phyloP scores from a whole-genome alignment of 2,329 filamentous ascomycete species.

The Fusarium sororula region DNA sequence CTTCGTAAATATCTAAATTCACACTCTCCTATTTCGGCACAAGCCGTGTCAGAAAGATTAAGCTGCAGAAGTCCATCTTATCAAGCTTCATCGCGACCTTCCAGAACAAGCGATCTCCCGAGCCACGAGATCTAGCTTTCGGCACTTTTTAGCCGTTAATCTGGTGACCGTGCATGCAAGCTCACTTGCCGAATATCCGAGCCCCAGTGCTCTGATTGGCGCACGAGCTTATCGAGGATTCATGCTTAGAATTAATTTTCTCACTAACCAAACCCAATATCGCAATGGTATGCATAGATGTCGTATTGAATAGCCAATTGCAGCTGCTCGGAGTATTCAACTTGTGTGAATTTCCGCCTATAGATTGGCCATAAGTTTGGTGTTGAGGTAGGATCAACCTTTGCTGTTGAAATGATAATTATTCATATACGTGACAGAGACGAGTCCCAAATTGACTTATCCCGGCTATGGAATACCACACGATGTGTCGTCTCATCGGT shows the following conservation, averaged over 20 bases:
- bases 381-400: no score
- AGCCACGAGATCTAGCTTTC: background rate
- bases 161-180: background rate
- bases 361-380: no score
- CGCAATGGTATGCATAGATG: background rate
- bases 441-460: no score
- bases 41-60: rapidly evolving
- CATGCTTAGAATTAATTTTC: background rate
- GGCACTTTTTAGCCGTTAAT: slow-evolving; percentile 11
- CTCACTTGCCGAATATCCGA: background rate
- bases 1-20: rapidly evolving
- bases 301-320: background rate
- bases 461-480: no score
- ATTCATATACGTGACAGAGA: no score
- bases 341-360: no score
- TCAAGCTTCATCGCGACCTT: background rate
- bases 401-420: no score
- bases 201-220: background rate
- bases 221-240: background rate
- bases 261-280: background rate
- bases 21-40: no score
- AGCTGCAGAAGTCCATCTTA: background rate
- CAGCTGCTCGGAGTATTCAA: rapidly evolving
- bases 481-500: no score
- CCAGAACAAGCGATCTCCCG: background rate